Conservation (phyloP, 805 yeast species). For the Jamesozyma jinghongensis region DNA sequence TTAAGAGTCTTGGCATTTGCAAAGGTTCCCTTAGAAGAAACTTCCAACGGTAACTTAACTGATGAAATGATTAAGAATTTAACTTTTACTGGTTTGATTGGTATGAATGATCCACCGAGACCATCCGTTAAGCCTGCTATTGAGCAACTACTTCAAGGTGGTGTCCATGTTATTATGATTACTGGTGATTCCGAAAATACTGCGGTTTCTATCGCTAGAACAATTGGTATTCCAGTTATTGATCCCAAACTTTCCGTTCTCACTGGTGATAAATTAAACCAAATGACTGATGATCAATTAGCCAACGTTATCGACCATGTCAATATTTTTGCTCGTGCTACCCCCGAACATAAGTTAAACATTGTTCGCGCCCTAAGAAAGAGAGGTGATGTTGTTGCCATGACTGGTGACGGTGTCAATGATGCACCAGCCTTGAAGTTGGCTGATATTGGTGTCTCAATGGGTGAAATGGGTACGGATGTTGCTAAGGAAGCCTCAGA, state of each 20-base stretch:
- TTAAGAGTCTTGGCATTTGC: conserved; percentile 81
- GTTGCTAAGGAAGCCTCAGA: conserved; percentile 98
- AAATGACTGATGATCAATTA: conserved; percentile 61
- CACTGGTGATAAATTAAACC: conserved; percentile 76
- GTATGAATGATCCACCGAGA: conserved; percentile 98
- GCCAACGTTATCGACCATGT: conserved; percentile 72
- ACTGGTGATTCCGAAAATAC: conserved; percentile 92
- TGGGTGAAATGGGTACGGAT: conserved; percentile 92
- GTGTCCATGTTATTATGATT: conserved; percentile 96
- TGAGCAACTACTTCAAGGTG: conserved; percentile 72
- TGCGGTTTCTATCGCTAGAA: conserved; percentile 74
- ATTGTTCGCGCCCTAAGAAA: conserved; percentile 84
- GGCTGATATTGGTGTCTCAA: conserved; percentile 93
- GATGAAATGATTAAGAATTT: conserved; percentile 47
- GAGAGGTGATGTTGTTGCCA: conserved; percentile 92
- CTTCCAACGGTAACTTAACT: conserved; percentile 22
- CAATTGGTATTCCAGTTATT: conserved; percentile 78
- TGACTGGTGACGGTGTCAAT: conserved; percentile 99
- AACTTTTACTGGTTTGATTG: conserved; percentile 76
- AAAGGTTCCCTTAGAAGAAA: conserved; percentile 31
- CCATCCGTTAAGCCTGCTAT: conserved; percentile 73
- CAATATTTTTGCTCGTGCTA: conserved; percentile 86
- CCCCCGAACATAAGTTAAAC: conserved; percentile 87
- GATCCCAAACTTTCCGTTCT: conserved; percentile 60
- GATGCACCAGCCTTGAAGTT: conserved; percentile 97